These are phyloP conservation scores for Galerina marginata DNA, from an alignment of 768 basidiomycete genomes.

Conservation along the genomic window DNA sequence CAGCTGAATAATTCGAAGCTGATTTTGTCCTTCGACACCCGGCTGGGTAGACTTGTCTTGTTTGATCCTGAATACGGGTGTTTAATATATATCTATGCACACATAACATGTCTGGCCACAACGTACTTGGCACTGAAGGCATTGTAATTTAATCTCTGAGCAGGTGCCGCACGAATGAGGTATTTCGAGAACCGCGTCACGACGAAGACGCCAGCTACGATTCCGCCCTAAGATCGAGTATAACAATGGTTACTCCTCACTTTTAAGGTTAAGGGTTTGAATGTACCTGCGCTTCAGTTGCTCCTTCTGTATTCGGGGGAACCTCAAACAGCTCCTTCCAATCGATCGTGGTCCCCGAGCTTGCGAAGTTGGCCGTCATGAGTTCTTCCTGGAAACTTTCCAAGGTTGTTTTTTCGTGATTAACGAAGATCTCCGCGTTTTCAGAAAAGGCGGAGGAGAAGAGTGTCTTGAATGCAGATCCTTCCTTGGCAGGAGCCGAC, in stretches of 20 bases:
- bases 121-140: constrained; percentile 16
- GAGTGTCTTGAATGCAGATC: constrained; percentile 7
- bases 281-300: background rate
- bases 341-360: constrained; percentile 3
- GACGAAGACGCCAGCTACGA: constrained; percentile 12
- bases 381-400: constrained; percentile 8
- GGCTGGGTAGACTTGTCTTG: constrained; percentile 1
- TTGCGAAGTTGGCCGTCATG: background rate
- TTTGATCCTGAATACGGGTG: background rate
- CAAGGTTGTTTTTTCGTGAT: constrained; percentile 2
- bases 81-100: background rate
- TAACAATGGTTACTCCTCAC: too few relatives aligned
- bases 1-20: constrained; percentile 8
- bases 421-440: constrained; percentile 8
- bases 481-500: constrained; percentile 7
- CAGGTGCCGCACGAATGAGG: constrained; percentile 11
- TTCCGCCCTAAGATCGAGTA: background rate
- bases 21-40: background rate
- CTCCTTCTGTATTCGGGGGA: background rate
- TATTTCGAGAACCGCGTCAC: constrained; percentile 11
- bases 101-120: background rate
- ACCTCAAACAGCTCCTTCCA: constrained; percentile 17
- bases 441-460: constrained; percentile 11
- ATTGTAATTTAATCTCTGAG: constrained; percentile 10
- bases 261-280: background rate